Conservation (phyloP, 129 eudicot genomes). For the Pittosporum tobira region DNA sequence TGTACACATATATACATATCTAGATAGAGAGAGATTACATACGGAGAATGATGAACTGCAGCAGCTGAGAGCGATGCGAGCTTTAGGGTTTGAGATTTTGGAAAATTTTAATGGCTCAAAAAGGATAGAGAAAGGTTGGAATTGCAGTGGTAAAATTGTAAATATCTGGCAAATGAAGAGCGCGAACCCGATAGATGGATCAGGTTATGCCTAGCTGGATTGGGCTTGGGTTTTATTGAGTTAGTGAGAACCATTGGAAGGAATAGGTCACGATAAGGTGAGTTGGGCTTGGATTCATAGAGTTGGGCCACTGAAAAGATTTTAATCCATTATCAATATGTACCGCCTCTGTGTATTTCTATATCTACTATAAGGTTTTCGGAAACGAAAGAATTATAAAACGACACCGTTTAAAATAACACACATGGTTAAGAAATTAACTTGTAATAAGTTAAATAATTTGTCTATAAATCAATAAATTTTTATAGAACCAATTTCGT, state of each 20-base stretch:
- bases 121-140: neutral
- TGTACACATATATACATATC: neutral
- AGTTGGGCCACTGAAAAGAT: neutral
- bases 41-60: neutral
- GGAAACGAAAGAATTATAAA: too few relatives aligned
- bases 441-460: too few relatives aligned
- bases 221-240: neutral
- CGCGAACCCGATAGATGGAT: neutral
- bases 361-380: too few relatives aligned
- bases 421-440: too few relatives aligned
- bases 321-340: too few relatives aligned
- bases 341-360: too few relatives aligned
- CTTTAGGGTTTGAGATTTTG: constrained; percentile 7
- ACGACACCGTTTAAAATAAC: too few relatives aligned
- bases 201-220: neutral
- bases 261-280: neutral
- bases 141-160: neutral
- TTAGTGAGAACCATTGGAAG: too few relatives aligned
- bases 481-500: too few relatives aligned
- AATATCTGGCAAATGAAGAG: neutral
- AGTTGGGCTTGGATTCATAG: neutral
- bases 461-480: too few relatives aligned
- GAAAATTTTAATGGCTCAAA: neutral
- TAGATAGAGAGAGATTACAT: neutral
- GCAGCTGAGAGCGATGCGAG: neutral